Evolutionary conservation across 345 rosid species (phyloP).

Genomic region (Punica granatum): DNA sequence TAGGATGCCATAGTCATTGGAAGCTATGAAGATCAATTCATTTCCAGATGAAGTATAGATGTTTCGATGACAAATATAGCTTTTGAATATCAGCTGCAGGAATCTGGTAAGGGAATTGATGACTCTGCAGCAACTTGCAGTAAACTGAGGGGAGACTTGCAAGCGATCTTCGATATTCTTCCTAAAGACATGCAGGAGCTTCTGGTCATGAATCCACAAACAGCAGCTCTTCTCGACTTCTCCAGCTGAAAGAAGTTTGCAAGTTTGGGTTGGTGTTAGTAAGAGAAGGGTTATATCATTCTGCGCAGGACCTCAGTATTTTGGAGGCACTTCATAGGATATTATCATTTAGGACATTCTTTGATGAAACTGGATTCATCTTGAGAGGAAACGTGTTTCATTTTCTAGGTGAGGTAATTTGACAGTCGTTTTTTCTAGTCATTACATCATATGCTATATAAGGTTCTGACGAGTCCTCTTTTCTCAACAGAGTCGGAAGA

Average conservation of each 20-base stretch:
- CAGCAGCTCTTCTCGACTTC: conserved; percentile 47
- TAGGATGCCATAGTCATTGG: no score
- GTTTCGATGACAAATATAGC: background rate
- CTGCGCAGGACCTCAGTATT: background rate
- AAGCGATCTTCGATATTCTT: conserved; percentile 56
- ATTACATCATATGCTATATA: background rate
- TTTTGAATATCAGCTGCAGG: conserved; percentile 32
- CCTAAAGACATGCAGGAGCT: conserved; percentile 88
- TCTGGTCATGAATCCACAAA: conserved; percentile 78
- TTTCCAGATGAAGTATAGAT: background rate
- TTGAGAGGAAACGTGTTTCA: background rate
- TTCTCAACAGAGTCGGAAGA: background rate
- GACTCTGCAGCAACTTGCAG: conserved; percentile 38
- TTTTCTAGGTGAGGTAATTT: background rate
- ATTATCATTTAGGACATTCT: background rate
- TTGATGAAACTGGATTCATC: background rate
- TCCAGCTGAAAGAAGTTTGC: background rate
- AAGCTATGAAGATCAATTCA: background rate
- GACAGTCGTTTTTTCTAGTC: background rate
- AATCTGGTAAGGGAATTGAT: conserved; percentile 32
- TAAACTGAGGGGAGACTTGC: conserved; percentile 79
- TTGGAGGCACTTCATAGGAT: background rate
- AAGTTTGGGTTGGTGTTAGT: background rate
- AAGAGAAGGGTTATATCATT: background rate
- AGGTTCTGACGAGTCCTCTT: background rate